Conservation (phyloP, 371 early-diverging fungal species). For the Rhizomucor pusillus region DNA sequence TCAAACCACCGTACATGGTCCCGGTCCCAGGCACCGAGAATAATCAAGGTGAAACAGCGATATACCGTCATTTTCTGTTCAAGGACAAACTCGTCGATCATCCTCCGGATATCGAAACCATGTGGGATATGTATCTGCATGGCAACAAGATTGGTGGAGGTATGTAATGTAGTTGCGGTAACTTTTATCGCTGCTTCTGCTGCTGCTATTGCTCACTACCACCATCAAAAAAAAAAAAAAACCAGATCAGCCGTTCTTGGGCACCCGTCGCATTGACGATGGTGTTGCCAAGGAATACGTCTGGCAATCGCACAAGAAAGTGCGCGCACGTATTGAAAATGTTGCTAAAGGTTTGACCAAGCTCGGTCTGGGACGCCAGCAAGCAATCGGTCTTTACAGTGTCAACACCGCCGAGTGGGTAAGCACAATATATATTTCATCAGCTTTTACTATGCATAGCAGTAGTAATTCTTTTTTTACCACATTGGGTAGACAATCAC, state of each 20-base stretch:
- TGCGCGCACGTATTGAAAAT: constrained; percentile 52
- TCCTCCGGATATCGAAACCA: constrained; percentile 45
- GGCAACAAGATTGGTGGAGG: constrained; percentile 51
- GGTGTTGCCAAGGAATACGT: constrained; percentile 61
- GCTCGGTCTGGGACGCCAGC: constrained; percentile 39
- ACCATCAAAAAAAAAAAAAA: constrained; percentile 7
- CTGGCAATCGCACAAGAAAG: constrained; percentile 60
- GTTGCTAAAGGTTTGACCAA: constrained; percentile 59
- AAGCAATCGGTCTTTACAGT: constrained; percentile 74
- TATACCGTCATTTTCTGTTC: constrained; percentile 52
- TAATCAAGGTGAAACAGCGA: constrained; percentile 51
- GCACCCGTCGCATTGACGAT: constrained; percentile 50
- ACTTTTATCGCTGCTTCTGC: neutral
- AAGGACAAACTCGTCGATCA: constrained; percentile 49
- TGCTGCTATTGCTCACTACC: neutral
- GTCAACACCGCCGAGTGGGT: constrained; percentile 92
- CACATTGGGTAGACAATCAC: constrained; percentile 61
- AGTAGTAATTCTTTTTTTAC: too few relatives aligned
- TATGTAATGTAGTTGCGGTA: constrained; percentile 13
- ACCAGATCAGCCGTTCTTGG: constrained; percentile 50
- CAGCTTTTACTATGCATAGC: too few relatives aligned
- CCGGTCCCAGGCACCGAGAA: constrained; percentile 29
- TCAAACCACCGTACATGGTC: constrained; percentile 39
- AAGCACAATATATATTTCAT: constrained; percentile 8
- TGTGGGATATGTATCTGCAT: constrained; percentile 59